Evolutionary conservation across 2,329 filamentous ascomycete genomes (phyloP).

Genomic region (Mycogone perniciosa): DNA sequence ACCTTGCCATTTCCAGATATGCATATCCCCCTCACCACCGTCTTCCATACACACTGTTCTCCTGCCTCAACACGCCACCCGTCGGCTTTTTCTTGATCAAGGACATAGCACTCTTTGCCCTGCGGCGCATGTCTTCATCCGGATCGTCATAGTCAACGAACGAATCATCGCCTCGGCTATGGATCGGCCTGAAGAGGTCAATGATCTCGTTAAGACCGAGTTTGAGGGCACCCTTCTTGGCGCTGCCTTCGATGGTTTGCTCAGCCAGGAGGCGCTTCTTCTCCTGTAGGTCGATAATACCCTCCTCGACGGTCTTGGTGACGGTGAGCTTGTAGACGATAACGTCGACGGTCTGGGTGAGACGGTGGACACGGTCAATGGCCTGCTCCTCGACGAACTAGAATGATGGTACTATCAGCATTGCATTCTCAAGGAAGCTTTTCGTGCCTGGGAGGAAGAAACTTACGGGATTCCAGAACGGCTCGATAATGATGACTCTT

Average conservation of each 20-base stretch:
- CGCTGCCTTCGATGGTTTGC: slow-evolving; percentile 78
- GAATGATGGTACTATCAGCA: neutral
- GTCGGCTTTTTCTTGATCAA: slow-evolving; percentile 22
- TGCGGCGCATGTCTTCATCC: slow-evolving; percentile 15
- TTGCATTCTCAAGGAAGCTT: neutral
- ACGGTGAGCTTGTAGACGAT: slow-evolving; percentile 93
- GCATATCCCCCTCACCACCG: slow-evolving; percentile 28
- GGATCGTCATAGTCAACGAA: slow-evolving; percentile 3
- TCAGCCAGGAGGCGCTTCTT: slow-evolving; percentile 90
- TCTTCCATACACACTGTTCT: slow-evolving; percentile 36
- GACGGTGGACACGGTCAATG: slow-evolving; percentile 95
- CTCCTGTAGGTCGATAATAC: slow-evolving; percentile 90
- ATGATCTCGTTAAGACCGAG: slow-evolving; percentile 90
- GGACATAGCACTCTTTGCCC: slow-evolving; percentile 18
- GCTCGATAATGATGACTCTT: slow-evolving; percentile 89
- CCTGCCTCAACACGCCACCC: slow-evolving; percentile 23
- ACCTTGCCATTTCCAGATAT: neutral
- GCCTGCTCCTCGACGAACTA: slow-evolving; percentile 97
- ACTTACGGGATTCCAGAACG: slow-evolving; percentile 92
- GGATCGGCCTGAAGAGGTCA: slow-evolving; percentile 72
- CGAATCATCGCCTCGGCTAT: neutral
- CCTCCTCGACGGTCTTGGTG: slow-evolving; percentile 78
- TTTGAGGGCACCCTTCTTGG: slow-evolving; percentile 69
- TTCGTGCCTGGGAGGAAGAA: neutral
- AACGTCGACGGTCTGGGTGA: slow-evolving; percentile 93